Evolutionary conservation across 164 flowering plant genomes (phyloP), one percentile per base, ranked within the genome.

Genomic region (Platanus orientalis): DNA sequence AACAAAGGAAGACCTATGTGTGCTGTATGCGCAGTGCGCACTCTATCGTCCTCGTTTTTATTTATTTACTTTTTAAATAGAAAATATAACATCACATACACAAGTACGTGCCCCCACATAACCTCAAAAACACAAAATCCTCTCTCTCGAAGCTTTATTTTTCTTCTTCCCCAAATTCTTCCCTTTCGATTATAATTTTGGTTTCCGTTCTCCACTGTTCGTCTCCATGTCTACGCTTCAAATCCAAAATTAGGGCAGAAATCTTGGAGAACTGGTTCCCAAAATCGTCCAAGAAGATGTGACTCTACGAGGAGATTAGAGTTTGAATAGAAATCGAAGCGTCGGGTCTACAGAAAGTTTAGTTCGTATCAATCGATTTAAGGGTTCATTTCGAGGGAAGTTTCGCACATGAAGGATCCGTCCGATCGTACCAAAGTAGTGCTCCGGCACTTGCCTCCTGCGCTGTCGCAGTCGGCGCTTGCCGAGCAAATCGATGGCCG

Each of bases 391-490:
- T 42, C 4, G 17, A 13, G 20, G n/a, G n/a, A 19, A 45, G 14
- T 45, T 16, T 45, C 49, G 14, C 49, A 45, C 49, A 45, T 45
- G 49, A 45, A 76, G 73, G 79, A 75, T 34, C 62, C 67, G 42
- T 61, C 62, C 25, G 81, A 79, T 73, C 82, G 82, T 52, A 81
- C 83, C 29, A 83, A 85, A 70, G 84, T 85, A 51, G 87, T 83
- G 72, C 71, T 85, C 10, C 79, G 88, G 67, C 88, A 83, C 81
- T 76, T 85, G 82, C 90, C 90, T 62, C 83, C 84, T 28, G 11
- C 80, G 53, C 70, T 83, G 59, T 69, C 90, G n/a, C 78, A 77
- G 74, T 57, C 83, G 17, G 54, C 55, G 71, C 68, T 85, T 10
- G 29, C 74, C 64, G 86, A 79, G 20, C 88, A 77, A 49, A 74